Evolutionary conservation across 805 yeast genomes (phyloP), one percentile per base, ranked within the genome.

Genomic region (Brettanomyces naardenensis): DNA sequence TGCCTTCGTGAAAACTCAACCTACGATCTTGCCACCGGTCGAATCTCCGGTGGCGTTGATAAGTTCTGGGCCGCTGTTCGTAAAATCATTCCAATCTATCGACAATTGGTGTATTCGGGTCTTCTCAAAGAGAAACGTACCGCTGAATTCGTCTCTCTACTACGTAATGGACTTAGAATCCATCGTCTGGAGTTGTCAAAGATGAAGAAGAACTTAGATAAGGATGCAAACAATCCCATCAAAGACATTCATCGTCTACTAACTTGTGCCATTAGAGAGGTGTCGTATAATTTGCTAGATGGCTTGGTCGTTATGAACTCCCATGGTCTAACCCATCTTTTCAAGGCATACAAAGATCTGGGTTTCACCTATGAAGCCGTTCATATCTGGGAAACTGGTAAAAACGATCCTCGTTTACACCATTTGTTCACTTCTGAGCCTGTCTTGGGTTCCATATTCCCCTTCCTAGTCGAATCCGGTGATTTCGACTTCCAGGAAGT

Each of bases 381-480:
- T 33, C 67, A 71, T 42, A 68, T 80, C 42, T 83, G 92, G 92
- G 82, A 79, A 48, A 59, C 69, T 15, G 80, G 80, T 22, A 75
- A 72, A 45, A 66, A 68, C 47, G 66, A 62, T 42, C 58, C 63
- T 3, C 45, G 52, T 4, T 55, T 62, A 33, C 60, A 74, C 47
- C 42, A 52, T 28, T 55, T 71, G 15, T 81, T 75, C 57, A 65
- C 81, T 41, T 68, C 71, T 31, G 83, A 81, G 51, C 71, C 74
- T 44, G 80, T 80, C 20, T 75, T 83, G 49, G 81, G 87, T 33
- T 73, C 75, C 7, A 69, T 82, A 21, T 67, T 83, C 53, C 88
- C 87, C 18, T 66, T 80, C 15, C 69, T 85, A 37, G 76, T 68
- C 47, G 75, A 75, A 39, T 66, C 71, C 36, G 79, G 82, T 36